Base-by-base conservation (phyloP, 1,284 basidiomycete genomes). In the Sporisorium exsertum region DNA sequence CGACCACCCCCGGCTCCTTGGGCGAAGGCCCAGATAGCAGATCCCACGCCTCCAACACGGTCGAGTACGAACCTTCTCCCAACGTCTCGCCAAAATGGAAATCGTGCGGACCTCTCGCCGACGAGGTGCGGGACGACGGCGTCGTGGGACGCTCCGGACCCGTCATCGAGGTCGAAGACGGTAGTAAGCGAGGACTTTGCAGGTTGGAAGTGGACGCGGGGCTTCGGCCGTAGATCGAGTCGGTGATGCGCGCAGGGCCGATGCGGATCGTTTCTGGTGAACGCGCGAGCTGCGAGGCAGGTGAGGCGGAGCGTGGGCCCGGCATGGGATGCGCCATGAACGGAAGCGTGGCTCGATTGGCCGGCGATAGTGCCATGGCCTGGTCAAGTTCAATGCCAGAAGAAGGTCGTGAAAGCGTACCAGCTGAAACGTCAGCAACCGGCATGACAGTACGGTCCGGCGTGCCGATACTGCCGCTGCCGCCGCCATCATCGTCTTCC, bases 21-120 rank as follows among this genome's bases (percentile, higher is more conserved):
- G 74, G 68, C 9, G 53, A 40, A 0, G 70, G 77, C 0, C 72
- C 72, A 0, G 69, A 70, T 2, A 75, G 60, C 13, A 84, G 64
- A 52, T 85, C 84, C 83, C 83, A 85, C 0, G 83, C 84, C 33
- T 83, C 78, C 32, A 85, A 53, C 32, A 85, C 84, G 2, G 84
- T 84, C 35, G 83, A 84, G 54, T 84, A 85, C 0, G 83, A 84
- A 13, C 84, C 84, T 40, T 85, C 84, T 27, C 84, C 84, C 6
- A 85, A 63, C 18, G 81, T 76, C 13, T 84, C 83, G 50, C 84
- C 84, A 61, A 84, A 85, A 51, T 83, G 73, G 54, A 84, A 85
- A 53, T 85, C 84, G 45, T 74, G 54, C 10, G 79, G 79, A 12
- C 76, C 69, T 42, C 82, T 66, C 24, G 77, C 59, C 5, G 76